Conservation (phyloP, 176 grass and related monocot genomes). For the Lolium rigidum region DNA sequence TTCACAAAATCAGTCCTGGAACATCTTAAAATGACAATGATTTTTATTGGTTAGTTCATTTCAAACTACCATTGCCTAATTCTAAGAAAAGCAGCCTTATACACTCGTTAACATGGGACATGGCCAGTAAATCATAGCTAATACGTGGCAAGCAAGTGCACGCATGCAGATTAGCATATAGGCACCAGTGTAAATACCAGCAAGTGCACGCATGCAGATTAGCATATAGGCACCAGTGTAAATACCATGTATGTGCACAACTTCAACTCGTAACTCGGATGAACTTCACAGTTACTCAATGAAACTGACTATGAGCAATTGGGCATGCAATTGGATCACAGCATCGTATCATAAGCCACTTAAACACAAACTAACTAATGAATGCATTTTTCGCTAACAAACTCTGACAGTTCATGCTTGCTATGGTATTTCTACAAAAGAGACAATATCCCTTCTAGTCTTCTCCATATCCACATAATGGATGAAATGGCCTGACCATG, state of each 20-base stretch:
- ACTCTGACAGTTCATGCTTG: background rate
- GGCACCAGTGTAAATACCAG: background rate
- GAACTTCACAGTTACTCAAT: background rate
- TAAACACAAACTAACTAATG: background rate
- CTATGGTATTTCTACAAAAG: background rate
- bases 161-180: background rate
- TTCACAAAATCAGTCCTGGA: background rate
- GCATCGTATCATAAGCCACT: background rate
- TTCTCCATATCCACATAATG: background rate
- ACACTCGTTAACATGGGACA: background rate
- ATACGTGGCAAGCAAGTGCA: background rate
- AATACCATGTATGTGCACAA: background rate
- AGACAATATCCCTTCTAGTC: background rate
- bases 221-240: background rate
- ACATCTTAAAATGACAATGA: background rate
- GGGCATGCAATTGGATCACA: background rate
- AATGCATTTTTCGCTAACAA: constrained; percentile 24
- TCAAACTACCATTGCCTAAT: background rate
- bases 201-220: background rate
- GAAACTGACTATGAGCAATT: background rate
- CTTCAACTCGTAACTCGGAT: background rate
- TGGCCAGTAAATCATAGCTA: background rate
- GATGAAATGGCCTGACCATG: background rate
- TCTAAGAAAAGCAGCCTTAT: constrained; percentile 15
- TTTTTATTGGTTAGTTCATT: background rate